Evolutionary conservation across 2,329 filamentous ascomycete genomes (phyloP), one percentile per base, ranked within the genome.

Genomic region (Biscogniauxia marginata): DNA sequence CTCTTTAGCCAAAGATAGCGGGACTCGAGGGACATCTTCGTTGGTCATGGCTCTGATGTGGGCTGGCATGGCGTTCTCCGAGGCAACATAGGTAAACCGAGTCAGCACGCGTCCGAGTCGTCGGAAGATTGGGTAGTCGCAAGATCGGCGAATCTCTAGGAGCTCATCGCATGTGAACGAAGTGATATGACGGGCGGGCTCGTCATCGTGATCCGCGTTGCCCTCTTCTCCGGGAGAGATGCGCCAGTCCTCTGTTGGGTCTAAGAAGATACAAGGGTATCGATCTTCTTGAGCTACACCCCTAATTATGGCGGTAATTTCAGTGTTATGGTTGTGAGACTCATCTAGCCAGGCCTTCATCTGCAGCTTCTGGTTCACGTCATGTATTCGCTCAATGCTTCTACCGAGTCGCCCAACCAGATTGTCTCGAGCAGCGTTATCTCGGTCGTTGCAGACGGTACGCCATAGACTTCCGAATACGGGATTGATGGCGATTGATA

Each of bases 401-500:
- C 63, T 54, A 1, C 77, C 71, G 52, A 82, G 81, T 0, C 70
- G 63, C n/a, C 71, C 57, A 16, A 80, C 70, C 1, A 82, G 69
- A 1, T 62, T 67, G 45, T 78, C 72, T 3, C 79, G 74, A 2
- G 67, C 69, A 1, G 72, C 64, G 57, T 77, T 76, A 1, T 61
- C 57, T 3, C 77, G 71, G 61, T 82, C 78, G 47, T 73, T 79
- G 66, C 78, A 81, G 3, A 81, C 72, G 0, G 75, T 70, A 6
- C 79, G 71, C 79, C 79, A 82, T 2, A 82, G 71, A 6, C 68
- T 71, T 4, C 79, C 79, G 50, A 82, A 82, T 0, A 82, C 72
- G 0, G 79, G 77, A 54, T 82, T 82, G 7, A 80, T 63, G 0
- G 79, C 69, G 23, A 83, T 74, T 1, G 74, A 71, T 1, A 69